Evolutionary conservation across 1,284 basidiomycete species (phyloP), one percentile per base, ranked within the genome.

Genomic region (Leccinum insigne): DNA sequence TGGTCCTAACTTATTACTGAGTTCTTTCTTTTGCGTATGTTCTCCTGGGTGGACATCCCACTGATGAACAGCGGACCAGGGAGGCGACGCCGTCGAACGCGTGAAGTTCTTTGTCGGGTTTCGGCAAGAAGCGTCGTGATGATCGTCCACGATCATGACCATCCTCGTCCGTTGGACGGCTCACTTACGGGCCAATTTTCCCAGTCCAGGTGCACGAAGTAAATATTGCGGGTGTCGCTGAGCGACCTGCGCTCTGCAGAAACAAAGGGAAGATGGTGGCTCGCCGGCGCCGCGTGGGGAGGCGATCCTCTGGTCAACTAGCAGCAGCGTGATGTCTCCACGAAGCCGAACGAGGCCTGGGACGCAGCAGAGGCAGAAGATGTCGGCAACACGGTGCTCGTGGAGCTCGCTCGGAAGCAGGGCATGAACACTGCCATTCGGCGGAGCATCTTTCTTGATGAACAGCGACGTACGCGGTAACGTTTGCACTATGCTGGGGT

Each of bases 181-280:
- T 26, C 26, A 26, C 26, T 26, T 6, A 26, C 6, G 26, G 26
- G 7, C 29, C 64, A 26, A 10, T 44, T 21, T 54, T 49, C 13
- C 21, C 66, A 96, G 95, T 94, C 2, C 80, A 90, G 65, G 86
- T 89, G 0, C 88, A 94, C 69, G 96, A 98, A 64, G 89, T 95
- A 70, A 58, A 6, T 40, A 0, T 82, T 98, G 8, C 90, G 94
- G 2, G 88, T 96, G 1, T 88, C 90, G 29, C 29, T 29, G 29
- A 29, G 29, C 29, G 29, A 99, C 77, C 83, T 99, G 9, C 90
- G 88, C 65, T 87, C 90, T 1, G 92, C 95, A 0, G 89, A 93
- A 64, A 92, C 86, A 35, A 93, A 90, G 73, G 98, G 98, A 3
- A 98, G 97, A 80, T 99, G 98, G 98, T 99, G 98, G 98, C 83